phyloP scores from a whole-genome alignment of 2,329 filamentous ascomycete genomes.

The Dryadomyces quercus-mongolicae region DNA sequence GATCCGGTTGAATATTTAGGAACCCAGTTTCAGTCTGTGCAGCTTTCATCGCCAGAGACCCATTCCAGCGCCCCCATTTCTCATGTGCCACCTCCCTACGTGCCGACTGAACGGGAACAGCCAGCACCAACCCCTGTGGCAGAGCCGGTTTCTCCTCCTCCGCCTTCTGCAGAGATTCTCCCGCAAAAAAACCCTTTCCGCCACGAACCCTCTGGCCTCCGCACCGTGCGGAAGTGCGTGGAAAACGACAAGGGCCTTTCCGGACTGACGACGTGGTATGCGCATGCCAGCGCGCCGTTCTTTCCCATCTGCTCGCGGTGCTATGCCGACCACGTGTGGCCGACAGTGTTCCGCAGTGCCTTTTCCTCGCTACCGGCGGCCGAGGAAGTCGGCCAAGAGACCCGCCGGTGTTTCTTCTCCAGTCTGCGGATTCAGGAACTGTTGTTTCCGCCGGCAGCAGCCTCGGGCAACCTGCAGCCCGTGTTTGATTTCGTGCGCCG shows the following conservation, averaged over 20 bases:
- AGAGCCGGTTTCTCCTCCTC: too few relatives aligned
- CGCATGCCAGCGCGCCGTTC: conserved; percentile 19
- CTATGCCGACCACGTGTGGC: conserved; percentile 23
- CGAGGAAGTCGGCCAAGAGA: conserved; percentile 4
- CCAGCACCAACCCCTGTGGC: too few relatives aligned
- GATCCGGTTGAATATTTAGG: too few relatives aligned
- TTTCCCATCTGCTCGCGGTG: conserved; percentile 29
- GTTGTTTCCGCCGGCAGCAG: conserved; percentile 21
- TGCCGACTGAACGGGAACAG: too few relatives aligned
- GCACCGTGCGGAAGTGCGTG: conserved; percentile 14
- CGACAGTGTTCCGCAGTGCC: conserved; percentile 15
- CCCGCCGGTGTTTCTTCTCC: conserved; percentile 18
- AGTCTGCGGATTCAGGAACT: conserved; percentile 21
- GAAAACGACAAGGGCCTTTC: conserved; percentile 16
- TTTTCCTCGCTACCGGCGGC: conserved; percentile 15
- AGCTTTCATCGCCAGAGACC: too few relatives aligned
- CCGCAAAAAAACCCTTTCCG: too few relatives aligned
- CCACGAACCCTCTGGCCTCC: neutral
- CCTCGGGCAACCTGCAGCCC: conserved; percentile 14
- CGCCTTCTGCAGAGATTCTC: too few relatives aligned
- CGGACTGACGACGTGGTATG: conserved; percentile 23
- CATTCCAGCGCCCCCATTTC: too few relatives aligned
- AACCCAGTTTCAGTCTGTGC: too few relatives aligned
- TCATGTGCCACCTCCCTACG: too few relatives aligned
- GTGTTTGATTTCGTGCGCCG: conserved; percentile 18